Conservation (phyloP, 805 yeast species). For the Kuraishia borneana region DNA sequence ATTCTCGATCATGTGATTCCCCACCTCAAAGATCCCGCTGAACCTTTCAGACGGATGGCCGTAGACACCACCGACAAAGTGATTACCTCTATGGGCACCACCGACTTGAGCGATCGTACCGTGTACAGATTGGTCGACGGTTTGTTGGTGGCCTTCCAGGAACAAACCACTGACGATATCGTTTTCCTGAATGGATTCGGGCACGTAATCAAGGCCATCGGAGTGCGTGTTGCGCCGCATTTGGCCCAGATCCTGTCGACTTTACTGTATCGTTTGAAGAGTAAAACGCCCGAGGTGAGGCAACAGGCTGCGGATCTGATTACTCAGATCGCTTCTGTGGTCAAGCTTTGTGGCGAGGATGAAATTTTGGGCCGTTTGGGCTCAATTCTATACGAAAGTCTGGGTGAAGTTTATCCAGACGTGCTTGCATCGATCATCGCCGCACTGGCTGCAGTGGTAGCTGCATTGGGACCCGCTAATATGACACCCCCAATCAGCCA, state of each 20-base stretch:
- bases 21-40: slow-evolving; percentile 72
- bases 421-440: slow-evolving; percentile 78
- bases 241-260: slow-evolving; percentile 63
- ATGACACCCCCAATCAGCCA: slow-evolving; percentile 78
- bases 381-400: slow-evolving; percentile 72
- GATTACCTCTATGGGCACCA: slow-evolving; percentile 35
- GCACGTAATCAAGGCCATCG: slow-evolving; percentile 49
- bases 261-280: slow-evolving; percentile 59
- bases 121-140: slow-evolving; percentile 71
- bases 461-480: slow-evolving; percentile 43
- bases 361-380: slow-evolving; percentile 57
- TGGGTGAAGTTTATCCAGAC: slow-evolving; percentile 93
- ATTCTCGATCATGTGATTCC: slow-evolving; percentile 46
- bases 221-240: slow-evolving; percentile 56
- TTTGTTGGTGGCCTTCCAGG: slow-evolving; percentile 67
- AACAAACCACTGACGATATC: slow-evolving; percentile 50
- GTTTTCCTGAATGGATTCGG: slow-evolving; percentile 55
- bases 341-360: slow-evolving; percentile 54
- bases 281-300: slow-evolving; percentile 60
- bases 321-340: slow-evolving; percentile 50
- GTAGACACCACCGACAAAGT: slow-evolving; percentile 57
- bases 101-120: slow-evolving; percentile 49
- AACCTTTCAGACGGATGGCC: slow-evolving; percentile 68
- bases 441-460: slow-evolving; percentile 56
- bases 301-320: slow-evolving; percentile 80